phyloP scores from a whole-genome alignment of 371 early-diverging fungal species.

The Funneliformis caledonium region DNA sequence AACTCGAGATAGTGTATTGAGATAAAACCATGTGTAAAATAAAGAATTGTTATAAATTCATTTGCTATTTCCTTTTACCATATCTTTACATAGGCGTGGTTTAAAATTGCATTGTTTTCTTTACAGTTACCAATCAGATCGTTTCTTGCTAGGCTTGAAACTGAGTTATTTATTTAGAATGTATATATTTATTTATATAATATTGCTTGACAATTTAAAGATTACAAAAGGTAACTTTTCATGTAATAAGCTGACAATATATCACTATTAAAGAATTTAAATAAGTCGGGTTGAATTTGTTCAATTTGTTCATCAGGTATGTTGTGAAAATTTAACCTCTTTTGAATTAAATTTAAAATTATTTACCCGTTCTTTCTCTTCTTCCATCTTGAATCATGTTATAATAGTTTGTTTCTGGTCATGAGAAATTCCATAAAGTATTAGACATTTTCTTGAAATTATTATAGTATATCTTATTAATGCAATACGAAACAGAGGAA shows the following conservation, averaged over 20 bases:
- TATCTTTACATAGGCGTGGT: too few relatives aligned
- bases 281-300: background rate
- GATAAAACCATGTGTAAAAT: too few relatives aligned
- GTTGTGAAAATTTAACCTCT: background rate
- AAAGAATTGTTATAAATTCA: too few relatives aligned
- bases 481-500: background rate
- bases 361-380: background rate
- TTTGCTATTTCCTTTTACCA: too few relatives aligned
- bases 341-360: background rate
- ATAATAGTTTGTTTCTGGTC: slow-evolving; percentile 4
- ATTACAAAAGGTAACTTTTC: background rate
- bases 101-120: background rate
- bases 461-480: background rate
- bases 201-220: too few relatives aligned
- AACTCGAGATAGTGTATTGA: too few relatives aligned
- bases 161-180: background rate
- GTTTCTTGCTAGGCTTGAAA: background rate
- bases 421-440: slow-evolving; percentile 1
- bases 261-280: background rate
- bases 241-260: background rate
- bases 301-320: background rate
- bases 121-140: background rate
- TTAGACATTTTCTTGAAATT: too few relatives aligned
- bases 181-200: background rate
- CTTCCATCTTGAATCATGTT: background rate